These are phyloP conservation scores for Russula griseocarnosa DNA, from an alignment of 768 basidiomycete genomes.

Conservation along the genomic window DNA sequence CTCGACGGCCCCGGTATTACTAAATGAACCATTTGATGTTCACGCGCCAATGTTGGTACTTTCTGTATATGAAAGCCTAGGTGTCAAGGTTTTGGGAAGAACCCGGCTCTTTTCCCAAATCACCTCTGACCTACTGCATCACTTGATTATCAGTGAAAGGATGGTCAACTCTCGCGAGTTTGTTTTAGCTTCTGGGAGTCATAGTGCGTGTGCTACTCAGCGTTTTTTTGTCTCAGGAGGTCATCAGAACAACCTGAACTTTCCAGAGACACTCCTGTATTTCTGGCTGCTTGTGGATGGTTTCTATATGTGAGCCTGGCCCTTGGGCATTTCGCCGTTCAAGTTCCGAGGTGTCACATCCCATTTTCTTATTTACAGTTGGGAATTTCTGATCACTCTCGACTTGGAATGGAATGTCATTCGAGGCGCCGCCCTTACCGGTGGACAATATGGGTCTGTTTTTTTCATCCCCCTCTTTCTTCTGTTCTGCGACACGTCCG, in stretches of 20 bases:
- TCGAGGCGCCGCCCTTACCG: background rate
- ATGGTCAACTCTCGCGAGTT: too few relatives aligned
- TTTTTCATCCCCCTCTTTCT: background rate
- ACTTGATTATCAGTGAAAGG: too few relatives aligned
- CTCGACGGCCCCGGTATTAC: too few relatives aligned
- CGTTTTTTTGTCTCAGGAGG: too few relatives aligned
- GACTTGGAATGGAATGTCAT: background rate
- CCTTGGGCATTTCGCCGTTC: too few relatives aligned
- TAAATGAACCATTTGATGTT: too few relatives aligned
- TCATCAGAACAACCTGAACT: too few relatives aligned
- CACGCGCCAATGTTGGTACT: background rate
- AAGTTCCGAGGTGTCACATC: too few relatives aligned
- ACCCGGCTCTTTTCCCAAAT: too few relatives aligned
- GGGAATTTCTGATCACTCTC: background rate
- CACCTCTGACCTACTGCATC: too few relatives aligned
- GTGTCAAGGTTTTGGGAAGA: background rate
- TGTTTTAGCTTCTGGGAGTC: too few relatives aligned
- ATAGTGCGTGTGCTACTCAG: background rate
- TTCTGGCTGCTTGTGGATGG: background rate
- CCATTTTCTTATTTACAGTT: background rate
- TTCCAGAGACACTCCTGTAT: background rate
- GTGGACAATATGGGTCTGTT: slow-evolving; percentile 19
- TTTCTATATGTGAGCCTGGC: background rate
- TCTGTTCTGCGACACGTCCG: background rate
- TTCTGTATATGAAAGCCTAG: background rate